These are phyloP conservation scores for Xylaria nigripes DNA, from an alignment of 495 filamentous ascomycete genomes.

Conservation along the genomic window DNA sequence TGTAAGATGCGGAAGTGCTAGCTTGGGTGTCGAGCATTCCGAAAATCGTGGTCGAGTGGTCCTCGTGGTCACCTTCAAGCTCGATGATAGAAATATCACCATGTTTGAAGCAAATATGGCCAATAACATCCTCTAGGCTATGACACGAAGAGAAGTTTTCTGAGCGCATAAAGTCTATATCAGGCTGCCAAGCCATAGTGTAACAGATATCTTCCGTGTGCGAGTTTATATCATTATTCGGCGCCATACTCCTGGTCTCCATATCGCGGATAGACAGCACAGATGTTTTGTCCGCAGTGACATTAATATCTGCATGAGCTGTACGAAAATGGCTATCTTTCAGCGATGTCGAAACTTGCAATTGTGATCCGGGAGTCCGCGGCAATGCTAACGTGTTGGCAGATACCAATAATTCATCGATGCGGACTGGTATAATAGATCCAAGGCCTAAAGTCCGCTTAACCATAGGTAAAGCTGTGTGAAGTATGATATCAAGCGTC, in stretches of 20 bases:
- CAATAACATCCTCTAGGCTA: background rate
- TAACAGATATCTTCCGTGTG: background rate
- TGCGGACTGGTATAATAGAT: slow-evolving; percentile 1
- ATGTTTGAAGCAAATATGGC: background rate
- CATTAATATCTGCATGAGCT: background rate
- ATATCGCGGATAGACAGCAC: background rate
- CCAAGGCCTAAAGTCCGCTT: background rate
- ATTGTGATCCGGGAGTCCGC: background rate
- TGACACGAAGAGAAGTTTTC: background rate
- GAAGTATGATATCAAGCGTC: slow-evolving; percentile 14
- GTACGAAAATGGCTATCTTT: background rate
- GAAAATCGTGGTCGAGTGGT: background rate
- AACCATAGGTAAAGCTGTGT: slow-evolving; percentile 9
- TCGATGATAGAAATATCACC: background rate
- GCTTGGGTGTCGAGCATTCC: background rate
- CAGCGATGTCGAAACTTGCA: background rate
- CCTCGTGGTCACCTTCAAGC: background rate
- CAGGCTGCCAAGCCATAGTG: background rate
- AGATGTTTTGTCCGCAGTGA: background rate
- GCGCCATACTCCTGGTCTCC: background rate
- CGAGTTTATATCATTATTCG: background rate
- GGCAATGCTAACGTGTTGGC: background rate
- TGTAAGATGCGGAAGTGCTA: background rate
- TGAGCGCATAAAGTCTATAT: background rate
- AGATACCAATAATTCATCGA: background rate